These are phyloP conservation scores for Acacia acuminata DNA, from an alignment of 306 rosid species.

Conservation along the genomic window DNA sequence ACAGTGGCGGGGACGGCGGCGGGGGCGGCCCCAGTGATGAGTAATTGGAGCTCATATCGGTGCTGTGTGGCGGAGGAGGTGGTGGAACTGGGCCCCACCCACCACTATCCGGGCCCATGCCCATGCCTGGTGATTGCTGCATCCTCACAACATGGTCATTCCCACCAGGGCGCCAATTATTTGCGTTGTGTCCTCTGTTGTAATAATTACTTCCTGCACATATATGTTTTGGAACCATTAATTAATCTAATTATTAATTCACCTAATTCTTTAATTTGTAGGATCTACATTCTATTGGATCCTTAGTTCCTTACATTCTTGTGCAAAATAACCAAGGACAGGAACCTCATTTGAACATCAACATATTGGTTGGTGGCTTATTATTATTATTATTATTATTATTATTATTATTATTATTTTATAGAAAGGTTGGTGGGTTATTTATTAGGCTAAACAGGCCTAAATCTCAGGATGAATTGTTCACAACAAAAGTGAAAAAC, in stretches of 20 bases:
- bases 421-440: background rate
- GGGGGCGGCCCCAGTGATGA: constrained; percentile 54
- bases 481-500: background rate
- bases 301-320: background rate
- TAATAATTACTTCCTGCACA: constrained; percentile 33
- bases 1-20: constrained; percentile 69
- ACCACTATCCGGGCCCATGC: constrained; percentile 24
- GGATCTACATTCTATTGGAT: background rate
- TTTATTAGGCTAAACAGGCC: background rate
- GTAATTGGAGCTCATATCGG: constrained; percentile 52
- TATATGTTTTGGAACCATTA: background rate
- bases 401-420: too few species aligned
- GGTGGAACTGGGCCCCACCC: constrained; percentile 59
- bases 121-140: constrained; percentile 28
- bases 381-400: too few species aligned
- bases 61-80: constrained; percentile 38
- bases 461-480: background rate
- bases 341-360: background rate
- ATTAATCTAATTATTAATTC: background rate
- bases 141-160: constrained; percentile 63
- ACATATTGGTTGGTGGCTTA: background rate
- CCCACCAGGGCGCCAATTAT: constrained; percentile 42
- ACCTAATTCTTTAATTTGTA: background rate
- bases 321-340: background rate
- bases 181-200: constrained; percentile 38